These are phyloP conservation scores for Populus tomentosa DNA, from an alignment of 441 rosid species.

Conservation along the genomic window DNA sequence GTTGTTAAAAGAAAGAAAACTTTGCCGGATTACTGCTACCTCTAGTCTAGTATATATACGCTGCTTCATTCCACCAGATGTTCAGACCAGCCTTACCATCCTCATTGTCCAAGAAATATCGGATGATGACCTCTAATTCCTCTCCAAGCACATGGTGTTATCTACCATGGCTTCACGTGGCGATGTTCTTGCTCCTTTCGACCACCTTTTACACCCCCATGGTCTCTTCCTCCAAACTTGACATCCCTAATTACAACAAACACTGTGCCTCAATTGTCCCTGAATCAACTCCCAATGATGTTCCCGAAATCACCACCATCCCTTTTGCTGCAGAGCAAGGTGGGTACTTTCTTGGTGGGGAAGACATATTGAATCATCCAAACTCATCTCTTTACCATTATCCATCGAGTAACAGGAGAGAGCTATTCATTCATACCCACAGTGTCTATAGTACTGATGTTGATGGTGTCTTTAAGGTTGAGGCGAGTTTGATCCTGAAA, in stretches of 20 bases:
- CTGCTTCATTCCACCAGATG: not conserved
- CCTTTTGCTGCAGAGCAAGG: conserved; percentile 22
- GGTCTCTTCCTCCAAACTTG: conserved; percentile 22
- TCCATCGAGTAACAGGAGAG: not conserved
- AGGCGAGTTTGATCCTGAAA: conserved; percentile 18
- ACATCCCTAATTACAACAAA: conserved; percentile 5
- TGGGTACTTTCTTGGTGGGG: conserved; percentile 29
- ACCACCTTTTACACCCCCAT: conserved; percentile 29
- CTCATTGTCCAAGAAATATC: not conserved
- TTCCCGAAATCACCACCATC: conserved; percentile 13
- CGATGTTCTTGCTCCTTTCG: conserved; percentile 1
- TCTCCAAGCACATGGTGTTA: not conserved
- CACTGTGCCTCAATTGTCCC: conserved; percentile 21
- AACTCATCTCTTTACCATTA: not conserved
- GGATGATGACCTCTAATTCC: not conserved
- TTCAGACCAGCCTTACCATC: not conserved
- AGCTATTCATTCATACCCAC: conserved; percentile 14
- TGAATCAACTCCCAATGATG: conserved; percentile 5
- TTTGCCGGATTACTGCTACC: not conserved
- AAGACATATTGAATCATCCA: not conserved
- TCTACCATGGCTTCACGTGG: conserved; percentile 11
- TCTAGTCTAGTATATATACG: not conserved
- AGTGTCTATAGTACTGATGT: conserved; percentile 18
- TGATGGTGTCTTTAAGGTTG: conserved; percentile 20
- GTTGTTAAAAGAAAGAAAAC: not conserved